Evolutionary conservation across 148 eudicot species (phyloP), one percentile per base, ranked within the genome.

Genomic region (Rhododendron mucronatum): DNA sequence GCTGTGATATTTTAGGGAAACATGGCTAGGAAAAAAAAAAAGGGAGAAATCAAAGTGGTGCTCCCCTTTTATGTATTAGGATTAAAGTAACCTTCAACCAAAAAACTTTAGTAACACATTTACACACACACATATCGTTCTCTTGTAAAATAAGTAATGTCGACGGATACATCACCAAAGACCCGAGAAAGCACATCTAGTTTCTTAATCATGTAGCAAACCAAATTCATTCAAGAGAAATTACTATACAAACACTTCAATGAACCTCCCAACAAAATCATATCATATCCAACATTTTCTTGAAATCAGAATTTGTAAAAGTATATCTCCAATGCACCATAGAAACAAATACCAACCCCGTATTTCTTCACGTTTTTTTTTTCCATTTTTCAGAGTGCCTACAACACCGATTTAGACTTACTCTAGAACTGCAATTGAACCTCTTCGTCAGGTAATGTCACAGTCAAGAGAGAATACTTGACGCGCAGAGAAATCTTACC

Each of bases 401-500:
- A 16, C 3, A 80, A 23, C 2, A 7, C 20, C 7, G 3, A 50
- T 26, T 15, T 55, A 33, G 13, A 53, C 63, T 39, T 84, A 5
- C 0, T 77, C 69, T 75, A 89, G 35, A 73, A 55, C 71, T 65
- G 86, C 55, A 82, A 85, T 55, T 71, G 37, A 14, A 73, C 84
- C 73, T 86, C 92, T 81, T 91, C 90, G 82, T 89, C 91, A 12
- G 91, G 87, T 37, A 85, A 73, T 82, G 88, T 76, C 82, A 89
- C 89, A 74, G 93, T 83, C 61, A 90, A 82, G 26, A 92, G 87
- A 78, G 94, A 92, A 47, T 88, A 92, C 87, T 92, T 92, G 10
- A 91, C 93, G 23, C 89, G 90, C 26, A 92, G 85, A 39, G 90
- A 88, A 77, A 92, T 91, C 86, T 89, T 92, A 28, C 91, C 90